Conservation (phyloP, 1,284 basidiomycete genomes). For the Coniophora puteana region DNA sequence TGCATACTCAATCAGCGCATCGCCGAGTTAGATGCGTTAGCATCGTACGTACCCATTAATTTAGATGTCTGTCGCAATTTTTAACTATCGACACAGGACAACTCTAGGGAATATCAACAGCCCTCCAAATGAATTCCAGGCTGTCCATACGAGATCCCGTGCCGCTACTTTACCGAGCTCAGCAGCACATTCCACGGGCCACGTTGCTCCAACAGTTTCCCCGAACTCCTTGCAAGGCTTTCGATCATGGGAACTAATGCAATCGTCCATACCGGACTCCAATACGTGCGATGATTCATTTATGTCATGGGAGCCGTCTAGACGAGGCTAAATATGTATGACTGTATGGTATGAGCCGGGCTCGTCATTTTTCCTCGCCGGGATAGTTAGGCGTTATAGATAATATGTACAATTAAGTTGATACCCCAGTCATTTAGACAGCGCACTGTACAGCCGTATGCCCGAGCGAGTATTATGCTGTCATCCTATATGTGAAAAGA, state of each 20-base stretch:
- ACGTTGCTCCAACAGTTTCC: slow-evolving; percentile 15
- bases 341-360: too few species aligned
- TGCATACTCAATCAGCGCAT: slow-evolving; percentile 54
- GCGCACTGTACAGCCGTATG: too few species aligned
- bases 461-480: too few species aligned
- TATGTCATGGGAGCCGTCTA: slow-evolving; percentile 42
- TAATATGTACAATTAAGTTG: too few species aligned
- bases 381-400: slow-evolving; percentile 1
- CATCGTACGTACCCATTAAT: slow-evolving; percentile 41
- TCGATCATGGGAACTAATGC: slow-evolving; percentile 29
- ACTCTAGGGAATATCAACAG: slow-evolving; percentile 33
- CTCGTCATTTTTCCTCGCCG: background rate
- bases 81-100: slow-evolving; percentile 20
- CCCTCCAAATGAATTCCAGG: slow-evolving; percentile 20
- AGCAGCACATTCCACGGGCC: slow-evolving; percentile 10
- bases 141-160: slow-evolving; percentile 11
- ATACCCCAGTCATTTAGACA: too few species aligned
- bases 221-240: slow-evolving; percentile 26
- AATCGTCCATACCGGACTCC: slow-evolving; percentile 17
- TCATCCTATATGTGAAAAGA: too few species aligned
- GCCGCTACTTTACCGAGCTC: slow-evolving; percentile 12
- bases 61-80: background rate
- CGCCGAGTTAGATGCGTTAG: slow-evolving; percentile 50
- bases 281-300: slow-evolving; percentile 38
- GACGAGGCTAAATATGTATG: slow-evolving; percentile 21